Evolutionary conservation across 2,329 filamentous ascomycete species (phyloP).

Genomic region (Fusarium continuum): DNA sequence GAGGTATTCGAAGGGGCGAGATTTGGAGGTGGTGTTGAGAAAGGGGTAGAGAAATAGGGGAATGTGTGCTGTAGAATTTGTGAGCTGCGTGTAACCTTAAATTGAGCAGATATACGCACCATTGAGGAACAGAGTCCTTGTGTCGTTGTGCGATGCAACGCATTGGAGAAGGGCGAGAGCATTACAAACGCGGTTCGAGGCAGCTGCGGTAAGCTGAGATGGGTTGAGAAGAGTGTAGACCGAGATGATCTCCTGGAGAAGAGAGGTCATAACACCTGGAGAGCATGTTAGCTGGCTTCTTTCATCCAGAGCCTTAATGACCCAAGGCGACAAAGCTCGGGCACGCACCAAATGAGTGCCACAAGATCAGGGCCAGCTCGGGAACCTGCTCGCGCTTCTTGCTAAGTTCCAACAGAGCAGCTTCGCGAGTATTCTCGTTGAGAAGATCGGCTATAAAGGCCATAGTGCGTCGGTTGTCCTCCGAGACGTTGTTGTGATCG

Average conservation of each 20-base stretch:
- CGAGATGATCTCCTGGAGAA: conserved; percentile 98
- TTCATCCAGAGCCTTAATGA: conserved; percentile 4
- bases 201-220: conserved; percentile 95
- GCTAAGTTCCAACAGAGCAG: conserved; percentile 91
- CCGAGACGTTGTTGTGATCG: conserved; percentile 75
- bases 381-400: conserved; percentile 99
- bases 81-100: conserved; percentile 7
- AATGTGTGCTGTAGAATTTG: conserved; percentile 77
- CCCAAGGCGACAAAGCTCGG: conserved; percentile 9
- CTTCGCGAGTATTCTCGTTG: conserved; percentile 86
- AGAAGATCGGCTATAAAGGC: conserved; percentile 92
- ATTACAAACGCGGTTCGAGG: conserved; percentile 97
- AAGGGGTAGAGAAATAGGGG: conserved; percentile 98
- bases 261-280: conserved; percentile 94
- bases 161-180: conserved; percentile 95
- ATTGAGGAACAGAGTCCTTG: conserved; percentile 89
- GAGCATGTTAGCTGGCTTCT: conserved; percentile 28
- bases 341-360: conserved; percentile 93
- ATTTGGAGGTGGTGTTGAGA: conserved; percentile 98
- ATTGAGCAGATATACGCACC: conserved; percentile 63
- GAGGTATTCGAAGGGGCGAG: conserved; percentile 95
- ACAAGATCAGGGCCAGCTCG: conserved; percentile 92
- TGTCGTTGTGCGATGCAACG: conserved; percentile 97
- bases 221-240: conserved; percentile 97
- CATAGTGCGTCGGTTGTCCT: conserved; percentile 93